Evolutionary conservation across 768 basidiomycete genomes (phyloP), one percentile per base, ranked within the genome.

Genomic region (Boletus bicolor): DNA sequence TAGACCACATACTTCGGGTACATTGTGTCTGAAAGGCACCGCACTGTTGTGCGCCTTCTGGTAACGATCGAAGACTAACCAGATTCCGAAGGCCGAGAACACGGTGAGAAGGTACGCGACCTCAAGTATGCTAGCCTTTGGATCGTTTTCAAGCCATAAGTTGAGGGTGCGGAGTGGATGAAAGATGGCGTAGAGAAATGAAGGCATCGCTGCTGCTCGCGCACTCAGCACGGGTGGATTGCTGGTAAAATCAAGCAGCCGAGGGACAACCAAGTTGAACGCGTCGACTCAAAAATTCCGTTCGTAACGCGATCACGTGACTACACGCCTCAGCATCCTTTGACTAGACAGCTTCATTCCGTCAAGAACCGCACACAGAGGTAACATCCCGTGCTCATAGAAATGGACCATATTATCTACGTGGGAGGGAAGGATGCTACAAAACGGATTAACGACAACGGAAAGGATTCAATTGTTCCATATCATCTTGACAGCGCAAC

Each of bases 1-100:
- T 36, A 34, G 35, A 45, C 19, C 8, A 70, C 76, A 50, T 67
- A 93, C 92, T 44, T 77, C 73, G 17, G 89, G 92, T 4, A 74
- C 64, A 24, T 73, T 73, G 65, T 80, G 77, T 38, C 74, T 67
- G 72, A 96, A 94, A 2, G 81, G 78, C 3, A 92, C 80, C 0
- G 89, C 83, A 47, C 84, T 83, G 65, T 90, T 93, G 59, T 82
- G 80, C 48, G 84, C 80, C 62, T 83, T 84, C 65, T 86, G 82
- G 70, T 90, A 87, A 41, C 89, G 83, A 73, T 83, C 76, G 62
- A 85, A 81, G 44, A 93, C 87, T 28, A 91, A 77, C 77, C 84
- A 91, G 57, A 93, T 90, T 42, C 91, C 89, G 55, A 88, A 76
- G 38, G 81, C 87, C 59, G 91, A 83, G 75, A 88, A 89, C 30